Conservation (phyloP, 73 alveolate genomes). For the Paramecium tetraurelia region DNA sequence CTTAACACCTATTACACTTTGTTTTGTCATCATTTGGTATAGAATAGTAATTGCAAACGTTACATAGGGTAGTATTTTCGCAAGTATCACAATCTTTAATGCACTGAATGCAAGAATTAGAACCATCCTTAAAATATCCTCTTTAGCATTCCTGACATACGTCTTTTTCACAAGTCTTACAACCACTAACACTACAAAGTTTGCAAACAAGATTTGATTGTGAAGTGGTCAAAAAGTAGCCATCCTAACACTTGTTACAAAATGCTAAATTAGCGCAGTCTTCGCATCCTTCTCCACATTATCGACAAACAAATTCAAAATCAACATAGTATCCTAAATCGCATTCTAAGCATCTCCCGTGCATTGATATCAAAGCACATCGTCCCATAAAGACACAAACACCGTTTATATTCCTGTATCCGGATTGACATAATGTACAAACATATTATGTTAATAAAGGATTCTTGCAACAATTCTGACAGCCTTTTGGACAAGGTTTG, state of each 20-base stretch:
- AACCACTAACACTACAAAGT: not conserved
- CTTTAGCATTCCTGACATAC: not conserved
- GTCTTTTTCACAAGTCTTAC: not conserved
- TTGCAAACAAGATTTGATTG: not conserved
- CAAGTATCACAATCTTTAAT: not conserved
- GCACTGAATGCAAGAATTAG: not conserved
- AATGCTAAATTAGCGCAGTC: not conserved
- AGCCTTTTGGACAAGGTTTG: conserved; percentile 10
- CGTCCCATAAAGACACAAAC: not conserved
- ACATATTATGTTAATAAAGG: not conserved
- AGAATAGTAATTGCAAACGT: not conserved
- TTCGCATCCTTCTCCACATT: not conserved
- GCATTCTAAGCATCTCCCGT: not conserved
- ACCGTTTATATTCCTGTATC: not conserved
- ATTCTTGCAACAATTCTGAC: conserved; percentile 4
- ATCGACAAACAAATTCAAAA: not conserved
- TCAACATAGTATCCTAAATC: not conserved
- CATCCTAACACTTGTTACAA: not conserved
- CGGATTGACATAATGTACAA: not conserved
- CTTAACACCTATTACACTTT: not conserved
- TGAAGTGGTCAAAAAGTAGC: not conserved
- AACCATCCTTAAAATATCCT: not conserved
- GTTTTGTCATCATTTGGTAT: not conserved
- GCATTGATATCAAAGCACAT: not conserved
- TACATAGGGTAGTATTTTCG: not conserved